These are phyloP conservation scores for Phytophthora uliginosa DNA, from an alignment of 352 stramenopile species.

Conservation along the genomic window DNA sequence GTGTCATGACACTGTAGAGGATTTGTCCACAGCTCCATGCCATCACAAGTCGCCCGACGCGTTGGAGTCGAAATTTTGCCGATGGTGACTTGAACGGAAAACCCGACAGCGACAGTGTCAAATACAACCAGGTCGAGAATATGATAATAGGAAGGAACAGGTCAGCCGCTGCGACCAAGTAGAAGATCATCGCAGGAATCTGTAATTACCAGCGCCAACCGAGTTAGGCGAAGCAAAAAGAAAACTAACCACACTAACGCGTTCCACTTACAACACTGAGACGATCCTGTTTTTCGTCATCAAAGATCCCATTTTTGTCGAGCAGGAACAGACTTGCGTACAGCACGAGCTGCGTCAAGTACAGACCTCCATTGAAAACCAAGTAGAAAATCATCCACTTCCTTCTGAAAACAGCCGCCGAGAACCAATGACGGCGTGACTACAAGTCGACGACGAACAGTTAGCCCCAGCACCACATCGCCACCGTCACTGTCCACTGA, in stretches of 20 bases:
- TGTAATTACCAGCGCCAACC: constrained; percentile 17
- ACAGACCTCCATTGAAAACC: constrained; percentile 92
- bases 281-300: constrained; percentile 76
- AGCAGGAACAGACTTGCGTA: constrained; percentile 92
- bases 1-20: constrained; percentile 89
- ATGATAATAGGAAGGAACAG: constrained; percentile 92
- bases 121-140: constrained; percentile 91
- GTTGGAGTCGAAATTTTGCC: constrained; percentile 61
- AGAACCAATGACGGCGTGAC: constrained; percentile 93
- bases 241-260: background rate
- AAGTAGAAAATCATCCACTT: constrained; percentile 95
- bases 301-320: constrained; percentile 85
- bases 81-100: constrained; percentile 88
- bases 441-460: constrained; percentile 23
- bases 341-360: constrained; percentile 89
- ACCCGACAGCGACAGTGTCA: constrained; percentile 89
- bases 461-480: constrained; percentile 8
- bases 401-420: constrained; percentile 80
- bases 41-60: constrained; percentile 74
- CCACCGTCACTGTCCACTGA: background rate
- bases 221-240: background rate
- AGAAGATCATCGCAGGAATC: constrained; percentile 86
- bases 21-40: constrained; percentile 89
- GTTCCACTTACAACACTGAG: constrained; percentile 65
- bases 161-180: constrained; percentile 86